Percentiles rank a stretch among this genome's conserved stretches.
Conservation (phyloP, 2,329 filamentous ascomycete species). For the Hypomyces perniciosus region DNA sequence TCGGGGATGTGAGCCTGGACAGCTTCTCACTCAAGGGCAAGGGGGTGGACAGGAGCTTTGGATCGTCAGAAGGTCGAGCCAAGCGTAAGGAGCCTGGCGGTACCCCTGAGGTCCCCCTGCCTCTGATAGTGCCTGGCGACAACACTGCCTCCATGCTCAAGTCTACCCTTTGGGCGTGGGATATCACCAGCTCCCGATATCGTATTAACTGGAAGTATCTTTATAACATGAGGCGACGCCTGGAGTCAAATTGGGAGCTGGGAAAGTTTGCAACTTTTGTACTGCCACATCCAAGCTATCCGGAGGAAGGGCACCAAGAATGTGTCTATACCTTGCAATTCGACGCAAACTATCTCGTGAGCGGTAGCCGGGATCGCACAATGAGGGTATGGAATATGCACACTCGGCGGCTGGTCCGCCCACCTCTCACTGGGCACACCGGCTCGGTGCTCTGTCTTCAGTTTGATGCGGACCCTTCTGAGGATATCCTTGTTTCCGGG, state of each 20-base stretch:
- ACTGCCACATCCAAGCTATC: constrained; percentile 75
- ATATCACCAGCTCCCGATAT: constrained; percentile 40
- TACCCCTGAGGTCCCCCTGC: constrained; percentile 26
- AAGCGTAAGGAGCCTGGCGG: constrained; percentile 33
- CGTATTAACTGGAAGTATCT: constrained; percentile 89
- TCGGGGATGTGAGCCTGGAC: constrained; percentile 27
- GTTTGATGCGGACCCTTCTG: constrained; percentile 80
- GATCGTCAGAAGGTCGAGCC: constrained; percentile 25
- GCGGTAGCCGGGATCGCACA: constrained; percentile 82
- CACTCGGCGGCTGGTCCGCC: constrained; percentile 67
- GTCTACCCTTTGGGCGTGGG: constrained; percentile 48
- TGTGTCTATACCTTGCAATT: constrained; percentile 96
- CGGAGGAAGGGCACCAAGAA: constrained; percentile 78
- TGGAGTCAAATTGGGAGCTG: constrained; percentile 89
- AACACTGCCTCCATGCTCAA: constrained; percentile 30
- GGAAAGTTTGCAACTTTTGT: constrained; percentile 82
- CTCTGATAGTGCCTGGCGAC: constrained; percentile 25
- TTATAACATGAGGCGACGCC: constrained; percentile 75
- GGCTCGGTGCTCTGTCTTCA: constrained; percentile 93
- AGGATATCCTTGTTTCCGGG: constrained; percentile 91
- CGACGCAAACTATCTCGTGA: constrained; percentile 77
- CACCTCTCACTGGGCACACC: constrained; percentile 68
- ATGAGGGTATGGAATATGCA: constrained; percentile 87
- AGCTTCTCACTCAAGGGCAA: constrained; percentile 22
- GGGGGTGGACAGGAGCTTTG: constrained; percentile 24